phyloP scores from a whole-genome alignment of 768 basidiomycete genomes.

The Coprinopsis sp. region DNA sequence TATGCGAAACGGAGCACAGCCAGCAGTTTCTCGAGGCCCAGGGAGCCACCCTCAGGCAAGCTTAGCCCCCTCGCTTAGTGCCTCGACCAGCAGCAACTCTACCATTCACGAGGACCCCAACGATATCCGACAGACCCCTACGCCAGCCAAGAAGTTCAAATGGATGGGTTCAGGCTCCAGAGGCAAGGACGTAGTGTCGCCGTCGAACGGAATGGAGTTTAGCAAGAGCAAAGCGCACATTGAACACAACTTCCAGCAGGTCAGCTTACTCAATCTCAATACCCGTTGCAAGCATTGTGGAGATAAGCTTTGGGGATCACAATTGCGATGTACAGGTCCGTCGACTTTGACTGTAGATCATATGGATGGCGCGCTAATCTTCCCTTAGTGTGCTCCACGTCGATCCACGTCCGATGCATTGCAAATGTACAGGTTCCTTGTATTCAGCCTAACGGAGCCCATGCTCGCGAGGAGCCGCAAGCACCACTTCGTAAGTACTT shows the following conservation, averaged over 20 bases:
- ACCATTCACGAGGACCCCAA: constrained; percentile 45
- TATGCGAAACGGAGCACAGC: constrained; percentile 19
- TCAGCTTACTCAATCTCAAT: constrained; percentile 83
- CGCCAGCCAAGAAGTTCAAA: constrained; percentile 62
- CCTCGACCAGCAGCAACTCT: constrained; percentile 43
- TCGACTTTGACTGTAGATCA: neutral
- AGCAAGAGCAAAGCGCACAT: constrained; percentile 34
- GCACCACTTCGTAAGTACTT: constrained; percentile 34
- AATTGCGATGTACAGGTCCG: constrained; percentile 84
- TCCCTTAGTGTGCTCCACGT: constrained; percentile 68
- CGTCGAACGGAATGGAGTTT: constrained; percentile 24
- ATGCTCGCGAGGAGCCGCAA: constrained; percentile 27
- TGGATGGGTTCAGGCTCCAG: constrained; percentile 59
- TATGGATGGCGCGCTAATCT: constrained; percentile 1
- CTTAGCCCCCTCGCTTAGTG: constrained; percentile 34
- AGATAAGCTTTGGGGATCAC: constrained; percentile 99
- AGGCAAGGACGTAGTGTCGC: constrained; percentile 39
- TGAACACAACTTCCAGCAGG: constrained; percentile 86
- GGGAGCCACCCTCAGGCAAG: constrained; percentile 19
- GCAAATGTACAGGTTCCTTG: constrained; percentile 65
- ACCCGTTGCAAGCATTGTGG: constrained; percentile 93
- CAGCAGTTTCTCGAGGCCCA: constrained; percentile 18
- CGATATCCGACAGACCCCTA: constrained; percentile 38
- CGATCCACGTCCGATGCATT: constrained; percentile 85
- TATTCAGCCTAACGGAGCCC: constrained; percentile 39